Evolutionary conservation across 805 yeast species (phyloP), one percentile per base, ranked within the genome.

Genomic region (Vanderwaltozyma yarrowii): DNA sequence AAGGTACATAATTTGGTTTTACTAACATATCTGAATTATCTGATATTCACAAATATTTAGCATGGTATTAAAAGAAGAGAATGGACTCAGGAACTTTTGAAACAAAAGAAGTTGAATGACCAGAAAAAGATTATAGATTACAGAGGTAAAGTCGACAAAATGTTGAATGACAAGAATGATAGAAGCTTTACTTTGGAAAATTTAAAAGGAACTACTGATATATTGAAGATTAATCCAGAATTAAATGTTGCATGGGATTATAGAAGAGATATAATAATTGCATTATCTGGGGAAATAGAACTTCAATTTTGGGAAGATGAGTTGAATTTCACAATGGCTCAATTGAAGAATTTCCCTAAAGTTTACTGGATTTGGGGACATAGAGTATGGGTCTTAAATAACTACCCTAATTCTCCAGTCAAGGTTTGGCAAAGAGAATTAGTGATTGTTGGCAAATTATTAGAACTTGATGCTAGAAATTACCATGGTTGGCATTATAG

Each of bases 301-400:
- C 52, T 47, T 30, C 47, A 52, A 3, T 52, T 61, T 35, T 60
- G 65, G 65, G 65, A 66, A 2, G 56, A 63, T 3, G 98, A 89
- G 46, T 64, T 92, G 32, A 45, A 60, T 18, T 76, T 84, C 52
- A 68, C 78, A 2, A 66, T 79, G 63, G 59, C 56, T 0, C 73
- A 76, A 45, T 60, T 92, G 48, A 73, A 72, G 38, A 60, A 67
- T 39, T 78, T 62, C 46, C 97, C 98, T 1, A 92, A 92, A 56
- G 85, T 88, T 30, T 92, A 92, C 54, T 92, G 97, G 96, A 78
- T 92, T 11, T 92, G 97, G 96, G 82, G 79, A 49, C 96, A 92
- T 56, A 67, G 98, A 27, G 62, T 73, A 10, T 92, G 98, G 97
- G 71, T 82, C 32, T 60, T 89, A 29, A 69, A 73, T 26, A 54